Evolutionary conservation across 2,329 filamentous ascomycete genomes (phyloP).

Genomic region (Curvularia sp.): DNA sequence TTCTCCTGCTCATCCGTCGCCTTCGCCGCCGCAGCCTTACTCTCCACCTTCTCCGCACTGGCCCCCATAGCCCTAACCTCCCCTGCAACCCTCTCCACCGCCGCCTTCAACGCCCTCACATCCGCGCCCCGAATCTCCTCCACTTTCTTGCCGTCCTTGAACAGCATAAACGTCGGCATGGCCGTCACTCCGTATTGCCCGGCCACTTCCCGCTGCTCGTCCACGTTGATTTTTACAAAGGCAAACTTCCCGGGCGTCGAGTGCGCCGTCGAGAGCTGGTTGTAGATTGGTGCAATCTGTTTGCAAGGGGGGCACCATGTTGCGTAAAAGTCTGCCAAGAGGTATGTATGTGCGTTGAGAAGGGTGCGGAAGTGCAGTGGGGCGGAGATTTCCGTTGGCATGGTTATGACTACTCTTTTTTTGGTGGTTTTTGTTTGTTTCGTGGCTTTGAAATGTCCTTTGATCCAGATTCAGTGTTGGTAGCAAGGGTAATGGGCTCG

Average conservation of each 20-base stretch:
- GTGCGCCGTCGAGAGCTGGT: constrained; percentile 60
- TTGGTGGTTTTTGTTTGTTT: background rate
- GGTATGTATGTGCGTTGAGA: constrained; percentile 45
- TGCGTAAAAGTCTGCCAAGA: constrained; percentile 61
- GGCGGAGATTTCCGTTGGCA: constrained; percentile 45
- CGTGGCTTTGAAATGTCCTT: background rate
- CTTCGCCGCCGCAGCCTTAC: constrained; percentile 5
- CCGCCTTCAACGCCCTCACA: constrained; percentile 34
- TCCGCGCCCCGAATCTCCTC: constrained; percentile 44
- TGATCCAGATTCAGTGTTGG: background rate
- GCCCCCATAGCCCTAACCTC: constrained; percentile 22
- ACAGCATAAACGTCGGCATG: constrained; percentile 47
- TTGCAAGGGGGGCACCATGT: constrained; percentile 67
- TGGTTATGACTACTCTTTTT: constrained; percentile 15
- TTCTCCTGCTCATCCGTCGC: constrained; percentile 12
- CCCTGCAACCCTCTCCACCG: constrained; percentile 31
- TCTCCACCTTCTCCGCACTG: constrained; percentile 15
- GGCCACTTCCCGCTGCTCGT: constrained; percentile 59
- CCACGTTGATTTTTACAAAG: constrained; percentile 65
- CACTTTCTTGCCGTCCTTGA: constrained; percentile 43
- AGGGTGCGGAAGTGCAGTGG: constrained; percentile 48
- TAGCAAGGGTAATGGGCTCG: too few relatives aligned
- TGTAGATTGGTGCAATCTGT: constrained; percentile 60
- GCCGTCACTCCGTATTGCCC: constrained; percentile 59
- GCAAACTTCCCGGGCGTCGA: constrained; percentile 54